A percentile compares a stretch with the other conserved stretches of the same genome.
These are phyloP conservation scores for Auricularia auricula-judae DNA, from an alignment of 768 basidiomycete species.

Conservation along the genomic window DNA sequence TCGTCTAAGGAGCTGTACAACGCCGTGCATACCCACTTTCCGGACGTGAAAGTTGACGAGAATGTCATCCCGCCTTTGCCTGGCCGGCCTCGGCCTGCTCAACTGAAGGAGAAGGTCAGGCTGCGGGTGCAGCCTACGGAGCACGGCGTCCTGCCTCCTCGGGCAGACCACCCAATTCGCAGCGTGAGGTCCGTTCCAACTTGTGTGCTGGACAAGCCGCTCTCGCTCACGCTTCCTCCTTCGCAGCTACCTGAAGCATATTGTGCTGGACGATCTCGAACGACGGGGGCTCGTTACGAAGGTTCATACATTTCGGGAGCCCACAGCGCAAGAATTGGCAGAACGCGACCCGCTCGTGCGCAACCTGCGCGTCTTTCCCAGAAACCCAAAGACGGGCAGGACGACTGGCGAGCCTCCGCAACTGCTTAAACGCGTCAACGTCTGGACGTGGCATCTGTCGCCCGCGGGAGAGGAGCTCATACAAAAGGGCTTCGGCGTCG, in stretches of 20 bases:
- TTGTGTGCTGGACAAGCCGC: neutral
- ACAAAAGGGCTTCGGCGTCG: neutral
- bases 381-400: neutral
- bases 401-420: neutral
- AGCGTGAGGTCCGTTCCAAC: neutral
- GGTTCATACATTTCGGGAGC: neutral
- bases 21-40: neutral
- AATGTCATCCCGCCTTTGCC: neutral
- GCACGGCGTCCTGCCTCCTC: neutral
- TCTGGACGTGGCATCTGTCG: neutral
- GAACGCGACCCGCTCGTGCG: neutral
- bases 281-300: constrained; percentile 2
- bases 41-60: neutral
- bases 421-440: neutral
- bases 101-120: neutral
- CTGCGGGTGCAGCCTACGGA: neutral
- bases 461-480: neutral
- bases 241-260: constrained; percentile 5
- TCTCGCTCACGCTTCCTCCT: neutral
- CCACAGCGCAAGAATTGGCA: constrained; percentile 1
- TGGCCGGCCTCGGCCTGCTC: neutral
- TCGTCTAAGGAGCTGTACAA: neutral
- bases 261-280: constrained; percentile 6
- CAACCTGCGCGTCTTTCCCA: neutral
- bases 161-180: constrained; percentile 7